Conservation (phyloP, 2,329 filamentous ascomycete species). For the Ceratocystis papillata region DNA sequence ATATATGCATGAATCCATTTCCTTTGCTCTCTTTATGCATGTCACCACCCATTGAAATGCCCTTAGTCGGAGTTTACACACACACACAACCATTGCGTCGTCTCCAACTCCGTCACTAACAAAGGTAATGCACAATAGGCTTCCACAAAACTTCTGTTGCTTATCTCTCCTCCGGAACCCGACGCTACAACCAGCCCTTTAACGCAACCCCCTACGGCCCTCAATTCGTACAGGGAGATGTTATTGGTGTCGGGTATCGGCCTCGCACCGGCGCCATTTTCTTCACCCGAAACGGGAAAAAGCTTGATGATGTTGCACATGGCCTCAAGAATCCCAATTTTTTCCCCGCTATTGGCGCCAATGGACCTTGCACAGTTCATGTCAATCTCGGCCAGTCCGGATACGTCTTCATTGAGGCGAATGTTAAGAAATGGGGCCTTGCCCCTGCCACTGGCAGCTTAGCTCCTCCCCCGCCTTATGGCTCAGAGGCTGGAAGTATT, state of each 20-base stretch:
- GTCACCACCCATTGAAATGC: not conserved
- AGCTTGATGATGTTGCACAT: constrained; percentile 85
- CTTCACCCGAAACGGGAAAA: constrained; percentile 97
- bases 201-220: constrained; percentile 68
- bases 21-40: not conserved
- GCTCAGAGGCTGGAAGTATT: constrained; percentile 93
- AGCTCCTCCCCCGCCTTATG: constrained; percentile 90
- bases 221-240: constrained; percentile 80
- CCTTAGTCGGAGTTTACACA: not conserved
- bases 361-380: constrained; percentile 82
- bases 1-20: not conserved
- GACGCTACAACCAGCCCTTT: constrained; percentile 90
- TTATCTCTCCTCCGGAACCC: constrained; percentile 77
- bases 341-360: constrained; percentile 94
- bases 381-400: constrained; percentile 97
- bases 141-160: constrained; percentile 89
- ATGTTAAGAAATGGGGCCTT: constrained; percentile 98
- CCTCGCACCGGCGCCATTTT: constrained; percentile 91
- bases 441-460: constrained; percentile 92
- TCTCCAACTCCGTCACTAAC: constrained; percentile 1
- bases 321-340: constrained; percentile 92
- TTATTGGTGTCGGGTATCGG: constrained; percentile 88
- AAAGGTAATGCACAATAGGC: constrained; percentile 36
- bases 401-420: constrained; percentile 98
- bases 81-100: not conserved